Evolutionary conservation across 2,329 filamentous ascomycete species (phyloP).

Genomic region (Teratosphaeriaceae sp.): DNA sequence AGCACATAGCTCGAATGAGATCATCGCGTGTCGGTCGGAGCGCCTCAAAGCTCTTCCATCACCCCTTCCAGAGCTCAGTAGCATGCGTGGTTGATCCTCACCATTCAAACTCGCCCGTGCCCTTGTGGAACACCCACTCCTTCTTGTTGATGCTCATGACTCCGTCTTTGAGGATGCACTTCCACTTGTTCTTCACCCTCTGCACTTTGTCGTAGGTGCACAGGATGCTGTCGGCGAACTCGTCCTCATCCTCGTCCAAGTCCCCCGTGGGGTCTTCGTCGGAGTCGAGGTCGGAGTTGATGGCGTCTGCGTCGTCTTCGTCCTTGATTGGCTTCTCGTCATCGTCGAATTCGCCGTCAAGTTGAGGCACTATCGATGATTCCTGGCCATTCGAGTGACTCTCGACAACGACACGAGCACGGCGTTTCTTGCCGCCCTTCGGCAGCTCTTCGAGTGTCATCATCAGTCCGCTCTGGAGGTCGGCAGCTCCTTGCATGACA

Average conservation of each 20-base stretch:
- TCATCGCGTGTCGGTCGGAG: too few relatives aligned
- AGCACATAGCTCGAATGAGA: too few relatives aligned
- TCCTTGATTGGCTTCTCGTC: slow-evolving; percentile 42
- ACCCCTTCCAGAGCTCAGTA: too few relatives aligned
- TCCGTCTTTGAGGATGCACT: slow-evolving; percentile 96
- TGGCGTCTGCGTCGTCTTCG: slow-evolving; percentile 75
- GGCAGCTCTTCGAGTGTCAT: slow-evolving; percentile 56
- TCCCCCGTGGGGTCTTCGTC: slow-evolving; percentile 60
- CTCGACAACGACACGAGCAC: neutral
- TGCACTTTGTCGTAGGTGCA: slow-evolving; percentile 99
- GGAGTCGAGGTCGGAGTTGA: slow-evolving; percentile 94
- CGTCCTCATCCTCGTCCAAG: slow-evolving; percentile 60
- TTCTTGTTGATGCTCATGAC: slow-evolving; percentile 88
- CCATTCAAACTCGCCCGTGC: slow-evolving; percentile 97
- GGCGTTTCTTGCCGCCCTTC: slow-evolving; percentile 14
- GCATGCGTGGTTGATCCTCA: too few relatives aligned
- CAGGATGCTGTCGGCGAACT: slow-evolving; percentile 83
- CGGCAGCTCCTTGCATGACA: slow-evolving; percentile 58
- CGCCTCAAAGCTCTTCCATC: too few relatives aligned
- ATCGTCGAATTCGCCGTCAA: slow-evolving; percentile 50
- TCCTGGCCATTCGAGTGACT: slow-evolving; percentile 1
- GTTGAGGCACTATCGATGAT: slow-evolving; percentile 32
- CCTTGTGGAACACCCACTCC: slow-evolving; percentile 95
- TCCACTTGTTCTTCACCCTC: slow-evolving; percentile 94
- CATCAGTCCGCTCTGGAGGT: slow-evolving; percentile 72